phyloP scores from a whole-genome alignment of 805 yeast species.

The Saccharomycopsis sp. region DNA sequence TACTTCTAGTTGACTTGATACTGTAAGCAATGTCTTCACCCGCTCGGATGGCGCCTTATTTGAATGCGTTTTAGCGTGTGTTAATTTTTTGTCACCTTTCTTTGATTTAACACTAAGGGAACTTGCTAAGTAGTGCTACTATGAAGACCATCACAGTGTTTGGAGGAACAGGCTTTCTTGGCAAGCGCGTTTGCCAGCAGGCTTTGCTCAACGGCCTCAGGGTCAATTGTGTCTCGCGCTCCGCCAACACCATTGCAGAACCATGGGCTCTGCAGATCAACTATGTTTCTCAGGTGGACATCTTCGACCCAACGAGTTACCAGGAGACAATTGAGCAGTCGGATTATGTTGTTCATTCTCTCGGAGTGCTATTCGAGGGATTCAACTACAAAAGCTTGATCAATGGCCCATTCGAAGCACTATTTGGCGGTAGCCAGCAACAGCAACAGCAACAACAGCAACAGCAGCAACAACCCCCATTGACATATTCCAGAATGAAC shows the following conservation, averaged over 20 bases:
- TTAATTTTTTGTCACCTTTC: no score
- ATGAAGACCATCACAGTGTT: constrained; percentile 46
- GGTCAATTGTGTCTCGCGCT: constrained; percentile 33
- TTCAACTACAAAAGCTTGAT: constrained; percentile 52
- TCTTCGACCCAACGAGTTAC: constrained; percentile 58
- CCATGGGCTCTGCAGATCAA: constrained; percentile 49
- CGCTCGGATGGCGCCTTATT: no score
- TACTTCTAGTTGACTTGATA: no score
- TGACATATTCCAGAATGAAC: constrained; percentile 24
- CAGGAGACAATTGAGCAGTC: constrained; percentile 27
- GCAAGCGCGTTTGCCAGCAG: constrained; percentile 59
- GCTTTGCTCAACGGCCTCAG: constrained; percentile 54
- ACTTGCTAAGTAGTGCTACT: no score
- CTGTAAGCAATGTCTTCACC: no score
- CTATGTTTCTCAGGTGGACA: constrained; percentile 62
- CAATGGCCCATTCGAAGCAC: neutral
- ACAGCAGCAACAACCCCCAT: constrained; percentile 15
- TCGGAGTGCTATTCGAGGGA: constrained; percentile 70
- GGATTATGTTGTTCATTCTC: constrained; percentile 68
- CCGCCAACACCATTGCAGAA: neutral
- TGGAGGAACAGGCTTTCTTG: constrained; percentile 84
- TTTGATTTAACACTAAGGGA: no score
- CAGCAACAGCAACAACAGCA: neutral
- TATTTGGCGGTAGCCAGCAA: neutral
- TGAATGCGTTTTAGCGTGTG: no score